Base-by-base conservation (phyloP, 177 flowering plant species). In the Vitis hybrid region DNA sequence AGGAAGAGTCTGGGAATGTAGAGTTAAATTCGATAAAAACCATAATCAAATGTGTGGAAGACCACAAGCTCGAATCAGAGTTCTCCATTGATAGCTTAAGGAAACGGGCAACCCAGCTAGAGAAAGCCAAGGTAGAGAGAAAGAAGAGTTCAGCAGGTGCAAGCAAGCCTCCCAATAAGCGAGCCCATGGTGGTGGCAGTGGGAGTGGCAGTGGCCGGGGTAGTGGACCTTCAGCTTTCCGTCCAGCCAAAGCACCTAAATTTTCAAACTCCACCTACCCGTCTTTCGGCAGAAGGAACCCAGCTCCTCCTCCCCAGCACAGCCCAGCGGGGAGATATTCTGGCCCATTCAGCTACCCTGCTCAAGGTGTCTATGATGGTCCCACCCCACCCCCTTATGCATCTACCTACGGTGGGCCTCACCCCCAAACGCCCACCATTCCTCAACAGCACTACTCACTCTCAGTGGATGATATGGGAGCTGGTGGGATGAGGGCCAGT, bases 11-110 rank as follows among this genome's bases (percentile, higher is more conserved):
- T 2, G 67, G 59, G 60, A 70, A 60, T 3, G 19, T 80, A 50
- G 90, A 89, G 77, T 61, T 84, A 77, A 84, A 73, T 74, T 74
- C 85, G 45, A 79, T 81, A 2, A 87, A 68, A 75, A 74, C 87
- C 17, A 78, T 87, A 70, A 82, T 87, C 72, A 87, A 77, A 72
- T 89, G 91, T 65, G 87, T 87, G 62, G 88, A 87, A 79, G 93
- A 87, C 67, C 79, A 82, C 76, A 83, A 84, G 69, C 88, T 89
- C 11, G 86, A 87, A 72, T 60, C 87, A 58, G 80, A 79, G 54
- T 86, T 87, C 73, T 11, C 83, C 45, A 69, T 89, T 56, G 87
- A 84, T 18, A 80, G 62, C 76, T 67, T 82, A 26, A 84, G 60
- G 74, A 86, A 82, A 72, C 78, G 89, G 14, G 74, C 77, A 30